Evolutionary conservation across 306 rosid species (phyloP), one percentile per base, ranked within the genome.

Genomic region (Castanea crenata): DNA sequence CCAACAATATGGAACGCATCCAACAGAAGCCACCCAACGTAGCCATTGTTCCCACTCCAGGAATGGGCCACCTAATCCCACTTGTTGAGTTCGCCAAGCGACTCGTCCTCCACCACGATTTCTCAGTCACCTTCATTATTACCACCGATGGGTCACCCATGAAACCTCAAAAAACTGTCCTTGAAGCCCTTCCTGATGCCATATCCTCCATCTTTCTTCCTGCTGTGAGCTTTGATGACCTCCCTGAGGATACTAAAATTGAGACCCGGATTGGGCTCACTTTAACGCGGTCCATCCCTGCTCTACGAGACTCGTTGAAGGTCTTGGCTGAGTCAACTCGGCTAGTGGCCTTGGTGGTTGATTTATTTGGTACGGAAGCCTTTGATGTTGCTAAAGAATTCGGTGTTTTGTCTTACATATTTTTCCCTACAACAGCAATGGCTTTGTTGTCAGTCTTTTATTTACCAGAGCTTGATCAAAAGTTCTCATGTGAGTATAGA

Each of bases 31-130:
- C 3, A 57, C 63, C 25, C 27, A 23, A 57, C 63, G 63, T 57
- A 2, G 63, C 25, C 29, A 57, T 57, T 57, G 58, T 83, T 25
- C 77, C 86, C 7, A 74, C 67, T 38, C 80, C 83, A 7, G 86
- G 83, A 4, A 12, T 83, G 5, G 78, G 86, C 35, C 86, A 78
- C 15, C 73, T 83, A 19, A 78, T 52, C 12, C 86, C 86, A 3
- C 62, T 83, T 21, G 51, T 58, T 2, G 83, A 74, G 69, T 55
- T 83, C 4, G 76, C 86, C 23, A 83, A 74, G 62, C 74, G 80
- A 21, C 83, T 83, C 4, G 55, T 68, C 54, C 20, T 19, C 49
- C 73, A 44, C 11, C 82, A 74, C 73, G 23, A 52, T 76, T 58
- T 78, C 69, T 23, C 19, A 31, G 25, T 78, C 59, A 84, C 83